Evolutionary conservation across 176 grass and related monocot species (phyloP).

Genomic region (Rhipidocladum racemiflorum): DNA sequence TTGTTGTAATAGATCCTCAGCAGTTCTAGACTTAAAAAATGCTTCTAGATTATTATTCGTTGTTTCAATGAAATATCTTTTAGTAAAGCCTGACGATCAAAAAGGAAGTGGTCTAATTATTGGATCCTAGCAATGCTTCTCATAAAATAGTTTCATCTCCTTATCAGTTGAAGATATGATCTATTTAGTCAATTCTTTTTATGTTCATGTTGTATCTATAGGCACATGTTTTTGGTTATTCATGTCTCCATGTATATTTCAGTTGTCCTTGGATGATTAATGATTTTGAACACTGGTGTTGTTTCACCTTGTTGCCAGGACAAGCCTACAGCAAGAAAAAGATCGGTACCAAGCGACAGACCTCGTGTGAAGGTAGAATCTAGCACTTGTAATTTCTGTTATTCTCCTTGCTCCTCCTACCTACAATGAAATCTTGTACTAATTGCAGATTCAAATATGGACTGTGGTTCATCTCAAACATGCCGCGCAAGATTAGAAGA

Average conservation of each 20-base stretch:
- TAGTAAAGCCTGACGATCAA: background rate
- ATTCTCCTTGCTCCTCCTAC: constrained; percentile 70
- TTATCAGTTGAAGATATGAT: background rate
- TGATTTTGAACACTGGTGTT: constrained; percentile 1
- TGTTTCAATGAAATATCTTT: background rate
- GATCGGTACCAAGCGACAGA: background rate
- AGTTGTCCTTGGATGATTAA: background rate
- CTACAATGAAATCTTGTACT: constrained; percentile 45
- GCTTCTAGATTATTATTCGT: background rate
- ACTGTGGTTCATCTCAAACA: constrained; percentile 60
- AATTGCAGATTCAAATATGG: constrained; percentile 43
- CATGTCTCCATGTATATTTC: background rate
- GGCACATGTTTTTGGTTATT: background rate
- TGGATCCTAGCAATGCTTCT: constrained; percentile 1
- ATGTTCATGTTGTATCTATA: constrained; percentile 1
- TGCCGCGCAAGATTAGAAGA: constrained; percentile 45
- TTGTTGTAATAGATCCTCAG: background rate
- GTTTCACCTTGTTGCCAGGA: constrained; percentile 36
- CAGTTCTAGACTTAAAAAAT: background rate
- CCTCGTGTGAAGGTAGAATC: constrained; percentile 46
- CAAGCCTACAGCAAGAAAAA: constrained; percentile 42
- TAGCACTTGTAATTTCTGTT: constrained; percentile 76
- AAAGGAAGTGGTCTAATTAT: background rate
- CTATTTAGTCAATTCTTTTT: background rate
- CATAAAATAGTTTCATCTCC: background rate